Evolutionary conservation across 2,329 filamentous ascomycete species (phyloP).

Genomic region (Amauroascus verrucosus): DNA sequence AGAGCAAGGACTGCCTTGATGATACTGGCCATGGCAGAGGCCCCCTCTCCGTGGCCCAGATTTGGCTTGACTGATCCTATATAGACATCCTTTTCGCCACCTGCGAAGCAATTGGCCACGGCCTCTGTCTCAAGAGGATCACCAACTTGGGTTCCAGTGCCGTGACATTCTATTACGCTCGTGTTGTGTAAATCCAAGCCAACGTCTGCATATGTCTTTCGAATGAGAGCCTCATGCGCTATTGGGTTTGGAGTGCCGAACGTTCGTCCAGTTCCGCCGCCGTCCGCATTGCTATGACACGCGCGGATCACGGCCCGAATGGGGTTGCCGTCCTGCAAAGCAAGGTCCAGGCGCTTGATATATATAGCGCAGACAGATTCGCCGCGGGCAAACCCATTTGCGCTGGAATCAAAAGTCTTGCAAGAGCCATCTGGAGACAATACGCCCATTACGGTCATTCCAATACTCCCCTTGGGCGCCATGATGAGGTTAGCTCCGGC

Average conservation of each 20-base stretch:
- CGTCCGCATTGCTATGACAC: too few relatives aligned
- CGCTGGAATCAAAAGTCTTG: too few relatives aligned
- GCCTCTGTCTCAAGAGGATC: slow-evolving; percentile 8
- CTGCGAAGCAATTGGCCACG: slow-evolving; percentile 15
- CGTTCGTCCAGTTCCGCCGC: too few relatives aligned
- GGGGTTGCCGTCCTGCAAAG: too few relatives aligned
- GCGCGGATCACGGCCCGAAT: too few relatives aligned
- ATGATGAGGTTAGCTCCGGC: slow-evolving; percentile 22
- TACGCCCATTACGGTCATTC: too few relatives aligned
- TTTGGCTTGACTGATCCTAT: slow-evolving; percentile 22
- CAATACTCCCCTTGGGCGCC: neutral
- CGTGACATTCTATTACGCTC: slow-evolving; percentile 34
- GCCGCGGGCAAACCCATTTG: too few relatives aligned
- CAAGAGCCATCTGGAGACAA: too few relatives aligned
- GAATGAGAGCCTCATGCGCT: slow-evolving; percentile 28
- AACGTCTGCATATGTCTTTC: slow-evolving; percentile 17
- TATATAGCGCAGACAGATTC: too few relatives aligned
- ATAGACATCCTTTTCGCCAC: slow-evolving; percentile 11
- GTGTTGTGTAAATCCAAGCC: slow-evolving; percentile 20
- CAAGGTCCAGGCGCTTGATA: too few relatives aligned
- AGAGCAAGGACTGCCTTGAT: slow-evolving; percentile 17
- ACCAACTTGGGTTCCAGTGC: slow-evolving; percentile 26
- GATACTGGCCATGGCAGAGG: neutral
- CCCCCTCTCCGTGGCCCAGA: neutral
- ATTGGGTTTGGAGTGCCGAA: neutral